Evolutionary conservation across 805 yeast genomes (phyloP), one percentile per base, ranked within the genome.

Genomic region (Hanseniaspora guilliermondii): DNA sequence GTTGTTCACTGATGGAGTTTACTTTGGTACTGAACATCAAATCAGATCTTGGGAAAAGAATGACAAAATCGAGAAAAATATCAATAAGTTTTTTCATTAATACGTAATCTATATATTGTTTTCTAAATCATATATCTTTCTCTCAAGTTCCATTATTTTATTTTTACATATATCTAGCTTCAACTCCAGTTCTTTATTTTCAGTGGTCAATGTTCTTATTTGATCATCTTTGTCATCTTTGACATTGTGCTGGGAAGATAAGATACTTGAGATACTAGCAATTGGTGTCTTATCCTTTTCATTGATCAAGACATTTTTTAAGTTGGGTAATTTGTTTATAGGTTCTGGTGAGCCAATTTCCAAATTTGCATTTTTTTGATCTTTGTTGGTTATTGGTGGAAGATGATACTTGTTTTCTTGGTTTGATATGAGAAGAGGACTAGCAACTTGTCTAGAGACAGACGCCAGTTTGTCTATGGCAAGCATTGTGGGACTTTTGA

Each of bases 21-120:
- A 62, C 35, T 66, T 68, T 65, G 69, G 64, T 12, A 67, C 70
- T 16, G 70, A 67, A 50, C 33, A 57, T 22, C 64, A 67, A 35
- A 50, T 67, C 49, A 67, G 62, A 47, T 53, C 57, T 27, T 62
- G 56, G 53, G 70, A 67, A 56, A 55, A 57, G 21, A 56, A 55
- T 1, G 65, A 61, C 17, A 57, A 59, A 4, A 55, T 65, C 30
- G 53, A 60, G 38, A 53, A 53, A 11, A 65, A 66, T 53, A 57
- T 67, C 24, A 55, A 57, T 11, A 9, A n/a, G 39, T 37, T 37
- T 36, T 17, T 19, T 37, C 17, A 37, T 1, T 37, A 11, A 37
- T 6, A 17, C n/a, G 12, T 37, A 17, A 37, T 37, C 4, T 37
- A 37, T 37, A 37, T 37, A 37, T 19, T 27, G 16, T 41, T 27